Evolutionary conservation across 179 eudicot genomes (phyloP), one percentile per base, ranked within the genome.

Genomic region (Patellifolia procumbens): DNA sequence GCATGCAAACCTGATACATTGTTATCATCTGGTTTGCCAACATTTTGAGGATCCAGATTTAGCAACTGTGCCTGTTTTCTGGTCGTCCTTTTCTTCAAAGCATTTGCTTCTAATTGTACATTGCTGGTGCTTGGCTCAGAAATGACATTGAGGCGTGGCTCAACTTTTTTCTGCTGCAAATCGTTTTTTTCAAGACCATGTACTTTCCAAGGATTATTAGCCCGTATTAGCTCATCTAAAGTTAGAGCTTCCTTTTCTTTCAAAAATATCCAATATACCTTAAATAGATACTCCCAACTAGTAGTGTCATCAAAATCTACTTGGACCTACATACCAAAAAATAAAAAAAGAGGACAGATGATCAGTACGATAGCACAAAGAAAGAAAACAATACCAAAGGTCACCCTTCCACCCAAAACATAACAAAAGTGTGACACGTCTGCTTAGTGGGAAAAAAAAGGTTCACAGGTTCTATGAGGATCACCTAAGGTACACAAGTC

Each of bases 251-350:
- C 87, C 79, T 89, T 93, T 45, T 85, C 84, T 76, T 91, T 96
- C 67, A 94, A 76, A 77, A 80, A 88, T 62, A 84, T 64, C 90
- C 93, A 96, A 78, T 96, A 96, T 81, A 90, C 97, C 85, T 91
- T 94, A 83, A 96, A 96, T 43, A 96, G 94, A 81, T 87, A 90
- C 85, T 90, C 94, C 98, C 98, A 93, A 80, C 92, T 88, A 83
- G 82, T 87, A 74, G 81, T 88, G 86, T 96, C 99, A 84, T 93
- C 96, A 88, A 90, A 93, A 83, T 93, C 92, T 69, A 90, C 84
- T 63, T 81, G 89, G 62, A 77, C 91, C 99, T 94, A 96, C 85
- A 79, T 45, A 78, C 74, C 20, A 42, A 71, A 35, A 43, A 20
- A 29, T 39, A 39, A 11, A 51, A 56, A 32, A n/a, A n/a, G n/a